Evolutionary conservation across 2,329 filamentous ascomycete genomes (phyloP), one percentile per base, ranked within the genome.

Genomic region (Botrytis aclada): DNA sequence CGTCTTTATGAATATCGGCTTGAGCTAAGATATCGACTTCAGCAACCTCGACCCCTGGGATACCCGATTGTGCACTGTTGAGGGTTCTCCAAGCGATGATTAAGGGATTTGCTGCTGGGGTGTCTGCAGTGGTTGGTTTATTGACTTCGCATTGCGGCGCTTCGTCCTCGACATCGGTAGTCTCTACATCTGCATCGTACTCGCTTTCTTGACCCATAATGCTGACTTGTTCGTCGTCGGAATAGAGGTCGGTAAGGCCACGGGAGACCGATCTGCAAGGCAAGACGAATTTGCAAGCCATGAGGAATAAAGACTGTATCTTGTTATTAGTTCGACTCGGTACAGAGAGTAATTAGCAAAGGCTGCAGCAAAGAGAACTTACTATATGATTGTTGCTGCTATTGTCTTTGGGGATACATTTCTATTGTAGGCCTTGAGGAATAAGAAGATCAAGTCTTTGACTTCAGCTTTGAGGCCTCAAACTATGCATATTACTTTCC

Each of bases 251-350:
- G 16, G n/a, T 41, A 43, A n/a, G 37, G 18, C 47, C 47, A 41
- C 9, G n/a, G 18, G 37, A 32, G 51, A 43, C 7, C 18, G 37
- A 25, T 58, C 37, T 69, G 47, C 9, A 43, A 43, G 47, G 65
- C 34, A 32, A 69, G 14, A 47, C 34, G 34, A 41, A 56, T 41
- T 47, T 69, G n/a, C 16, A 43, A 22, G 65, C 47, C 65, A 69
- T 69, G 34, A 56, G 47, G n/a, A 69, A 56, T 25, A 58, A 69
- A 32, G 65, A 69, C 65, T 69, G 65, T 10, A 1, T 56, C 8
- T 56, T 20, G 12, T 56, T 22, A 25, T 69, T n/a, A 69, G 47
- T 56, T 32, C 0, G 32, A 29, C 25, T 16, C 16, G n/a, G 2
- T 32, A 20, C 20, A 18, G 3, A 12, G 22, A 1, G 56, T 12